These are phyloP conservation scores for Sarocladium brachiariae DNA, from an alignment of 2,329 filamentous ascomycete species.

Conservation along the genomic window DNA sequence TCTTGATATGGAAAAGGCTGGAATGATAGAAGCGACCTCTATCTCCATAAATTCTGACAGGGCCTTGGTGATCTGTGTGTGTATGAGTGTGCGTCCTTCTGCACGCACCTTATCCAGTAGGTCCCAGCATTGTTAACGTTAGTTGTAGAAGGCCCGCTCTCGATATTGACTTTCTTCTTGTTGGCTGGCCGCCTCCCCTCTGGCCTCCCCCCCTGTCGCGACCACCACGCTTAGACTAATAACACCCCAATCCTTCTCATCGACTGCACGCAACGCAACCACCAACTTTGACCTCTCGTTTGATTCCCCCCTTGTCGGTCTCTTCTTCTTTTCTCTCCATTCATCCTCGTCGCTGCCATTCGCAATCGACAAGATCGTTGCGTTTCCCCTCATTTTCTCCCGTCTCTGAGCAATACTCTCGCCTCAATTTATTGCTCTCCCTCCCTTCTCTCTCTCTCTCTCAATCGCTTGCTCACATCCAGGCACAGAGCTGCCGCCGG, in stretches of 20 bases:
- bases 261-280: background rate
- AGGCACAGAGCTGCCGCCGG: background rate
- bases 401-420: constrained; percentile 16
- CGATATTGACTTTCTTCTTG: background rate
- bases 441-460: background rate
- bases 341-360: background rate
- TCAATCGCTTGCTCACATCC: background rate
- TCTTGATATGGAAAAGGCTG: background rate
- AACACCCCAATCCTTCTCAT: background rate
- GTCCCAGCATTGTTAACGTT: too few relatives aligned
- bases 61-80: too few relatives aligned
- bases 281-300: background rate
- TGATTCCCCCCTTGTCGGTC: background rate
- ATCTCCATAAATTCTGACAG: too few relatives aligned
- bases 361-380: constrained; percentile 6
- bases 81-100: background rate
- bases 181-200: too few relatives aligned
- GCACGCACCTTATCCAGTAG: background rate
- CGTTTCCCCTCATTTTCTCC: constrained; percentile 8
- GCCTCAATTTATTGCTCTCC: background rate
- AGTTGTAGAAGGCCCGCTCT: too few relatives aligned
- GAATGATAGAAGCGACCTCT: too few relatives aligned
- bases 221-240: too few relatives aligned
- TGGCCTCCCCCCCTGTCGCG: too few relatives aligned
- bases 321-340: background rate